Conservation (phyloP, 768 basidiomycete species). For the Termitomyces sp. region DNA sequence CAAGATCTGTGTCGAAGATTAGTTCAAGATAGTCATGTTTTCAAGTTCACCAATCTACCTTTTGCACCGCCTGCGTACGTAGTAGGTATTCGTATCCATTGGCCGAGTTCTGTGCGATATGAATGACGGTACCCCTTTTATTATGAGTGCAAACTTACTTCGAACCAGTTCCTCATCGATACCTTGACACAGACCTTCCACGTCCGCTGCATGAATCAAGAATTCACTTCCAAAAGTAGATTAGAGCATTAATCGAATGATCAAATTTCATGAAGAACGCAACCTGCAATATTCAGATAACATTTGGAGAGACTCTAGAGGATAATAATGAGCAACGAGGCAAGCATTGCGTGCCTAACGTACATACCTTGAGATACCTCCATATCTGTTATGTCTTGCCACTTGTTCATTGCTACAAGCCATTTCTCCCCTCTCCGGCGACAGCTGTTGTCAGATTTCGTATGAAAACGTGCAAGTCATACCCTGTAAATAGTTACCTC, state of each 20-base stretch:
- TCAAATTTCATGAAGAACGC: neutral
- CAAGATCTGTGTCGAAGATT: constrained; percentile 47
- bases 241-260: neutral
- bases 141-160: constrained; percentile 39
- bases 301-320: constrained; percentile 67
- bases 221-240: constrained; percentile 62
- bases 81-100: constrained; percentile 88
- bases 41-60: constrained; percentile 37
- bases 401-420: constrained; percentile 98
- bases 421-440: constrained; percentile 70
- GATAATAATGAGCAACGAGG: neutral
- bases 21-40: neutral
- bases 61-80: constrained; percentile 98
- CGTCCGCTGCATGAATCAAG: constrained; percentile 95
- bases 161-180: constrained; percentile 86
- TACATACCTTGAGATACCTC: constrained; percentile 72
- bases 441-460: constrained; percentile 50
- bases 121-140: constrained; percentile 1
- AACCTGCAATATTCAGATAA: constrained; percentile 82
- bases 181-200: constrained; percentile 95
- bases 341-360: neutral
- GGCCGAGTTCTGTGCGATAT: constrained; percentile 60
- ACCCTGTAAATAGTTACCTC: constrained; percentile 44
- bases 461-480: neutral
- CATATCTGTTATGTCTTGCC: constrained; percentile 96